Percentiles rank a stretch among this genome's conserved stretches.
Evolutionary conservation across 148 eudicot genomes (phyloP).

Genomic region (Camellia japonica): DNA sequence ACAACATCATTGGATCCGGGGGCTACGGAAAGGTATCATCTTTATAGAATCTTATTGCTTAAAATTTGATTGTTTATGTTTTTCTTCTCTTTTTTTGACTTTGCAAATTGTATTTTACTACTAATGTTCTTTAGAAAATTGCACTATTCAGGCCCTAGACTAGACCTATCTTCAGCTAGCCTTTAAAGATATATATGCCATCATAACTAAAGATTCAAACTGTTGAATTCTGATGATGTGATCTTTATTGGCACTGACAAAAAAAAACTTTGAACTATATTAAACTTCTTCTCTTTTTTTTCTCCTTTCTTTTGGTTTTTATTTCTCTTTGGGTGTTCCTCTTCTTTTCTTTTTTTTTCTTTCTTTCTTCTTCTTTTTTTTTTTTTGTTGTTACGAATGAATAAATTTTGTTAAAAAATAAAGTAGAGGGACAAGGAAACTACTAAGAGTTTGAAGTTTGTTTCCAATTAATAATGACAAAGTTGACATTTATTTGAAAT

Average conservation of each 20-base stretch:
- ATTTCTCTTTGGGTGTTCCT: background rate
- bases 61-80: background rate
- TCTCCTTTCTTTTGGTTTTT: background rate
- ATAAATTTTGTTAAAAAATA: background rate
- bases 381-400: background rate
- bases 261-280: background rate
- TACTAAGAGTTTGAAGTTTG: background rate
- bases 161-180: background rate
- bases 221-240: background rate
- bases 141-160: conserved; percentile 6
- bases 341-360: too few relatives aligned
- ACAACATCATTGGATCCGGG: conserved; percentile 56
- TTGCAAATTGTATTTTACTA: background rate
- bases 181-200: background rate
- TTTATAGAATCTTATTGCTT: background rate
- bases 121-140: background rate
- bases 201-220: background rate
- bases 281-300: background rate
- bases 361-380: too few relatives aligned
- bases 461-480: background rate
- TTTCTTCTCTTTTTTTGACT: background rate
- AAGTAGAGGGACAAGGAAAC: background rate
- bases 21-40: conserved; percentile 68
- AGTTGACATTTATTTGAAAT: background rate
- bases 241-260: background rate